Evolutionary conservation across 495 filamentous ascomycete species (phyloP).

Genomic region (Daldinia concentrica): DNA sequence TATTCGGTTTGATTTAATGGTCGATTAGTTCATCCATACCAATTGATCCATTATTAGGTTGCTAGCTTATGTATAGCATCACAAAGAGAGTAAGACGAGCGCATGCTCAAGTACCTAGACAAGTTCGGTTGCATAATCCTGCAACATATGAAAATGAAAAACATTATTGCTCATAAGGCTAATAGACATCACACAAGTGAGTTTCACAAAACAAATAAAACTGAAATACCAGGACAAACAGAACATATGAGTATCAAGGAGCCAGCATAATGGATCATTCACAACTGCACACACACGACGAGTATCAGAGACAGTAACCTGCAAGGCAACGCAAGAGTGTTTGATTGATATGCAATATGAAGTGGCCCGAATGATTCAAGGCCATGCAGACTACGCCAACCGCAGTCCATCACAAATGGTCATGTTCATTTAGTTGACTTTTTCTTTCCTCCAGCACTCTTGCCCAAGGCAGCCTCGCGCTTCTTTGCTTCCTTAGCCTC

Average conservation of each 20-base stretch:
- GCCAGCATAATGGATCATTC: background rate
- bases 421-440: constrained; percentile 41
- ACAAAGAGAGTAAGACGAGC: background rate
- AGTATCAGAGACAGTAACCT: background rate
- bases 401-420: background rate
- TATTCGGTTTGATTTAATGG: background rate
- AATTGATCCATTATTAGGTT: background rate
- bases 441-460: constrained; percentile 47
- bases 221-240: background rate
- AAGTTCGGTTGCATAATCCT: background rate
- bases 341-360: constrained; percentile 15
- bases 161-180: background rate
- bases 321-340: constrained; percentile 1
- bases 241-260: background rate
- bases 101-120: background rate
- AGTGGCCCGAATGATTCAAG: background rate
- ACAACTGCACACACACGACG: background rate
- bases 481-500: constrained; percentile 70
- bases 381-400: constrained; percentile 27
- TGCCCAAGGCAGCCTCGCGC: constrained; percentile 64
- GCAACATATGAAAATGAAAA: background rate
- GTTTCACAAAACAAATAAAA: background rate
- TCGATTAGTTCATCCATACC: background rate
- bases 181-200: background rate
- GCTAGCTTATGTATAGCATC: constrained; percentile 2